A percentile compares a stretch with the other conserved stretches of the same genome.
These are phyloP conservation scores for Fusarium foetens DNA, from an alignment of 2,329 filamentous ascomycete genomes.

Conservation along the genomic window DNA sequence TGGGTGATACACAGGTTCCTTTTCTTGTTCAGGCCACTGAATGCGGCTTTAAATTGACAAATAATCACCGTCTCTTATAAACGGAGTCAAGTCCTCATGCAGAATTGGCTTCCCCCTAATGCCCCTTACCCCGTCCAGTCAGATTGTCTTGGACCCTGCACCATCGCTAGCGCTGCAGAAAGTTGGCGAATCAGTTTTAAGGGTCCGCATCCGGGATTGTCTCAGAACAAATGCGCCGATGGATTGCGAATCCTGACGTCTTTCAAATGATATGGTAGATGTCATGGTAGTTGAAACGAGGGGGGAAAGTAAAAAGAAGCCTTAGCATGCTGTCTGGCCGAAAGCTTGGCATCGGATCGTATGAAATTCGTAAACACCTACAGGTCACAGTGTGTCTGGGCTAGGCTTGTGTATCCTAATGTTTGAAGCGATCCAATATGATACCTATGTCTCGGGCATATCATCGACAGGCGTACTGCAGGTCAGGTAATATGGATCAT, in stretches of 20 bases:
- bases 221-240: conserved; percentile 26
- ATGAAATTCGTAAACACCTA: not conserved
- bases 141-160: conserved; percentile 42
- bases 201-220: conserved; percentile 23
- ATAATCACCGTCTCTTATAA: not conserved
- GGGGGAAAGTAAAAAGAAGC: conserved; percentile 7
- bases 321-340: not conserved
- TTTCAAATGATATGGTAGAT: not conserved
- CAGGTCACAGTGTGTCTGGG: conserved; percentile 6
- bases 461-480: not conserved
- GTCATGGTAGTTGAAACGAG: not conserved
- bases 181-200: conserved; percentile 27
- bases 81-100: conserved; percentile 15
- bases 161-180: conserved; percentile 29
- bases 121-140: conserved; percentile 19
- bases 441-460: conserved; percentile 28
- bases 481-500: not conserved
- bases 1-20: not conserved
- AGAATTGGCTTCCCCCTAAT: conserved; percentile 26
- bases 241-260: conserved; percentile 6
- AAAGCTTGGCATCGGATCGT: not conserved
- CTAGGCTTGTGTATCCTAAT: conserved; percentile 3
- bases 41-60: not conserved
- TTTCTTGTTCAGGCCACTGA: not conserved
- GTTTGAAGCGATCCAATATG: not conserved